These are phyloP conservation scores for Penicillium pulvis DNA, from an alignment of 495 filamentous ascomycete genomes.

Conservation along the genomic window DNA sequence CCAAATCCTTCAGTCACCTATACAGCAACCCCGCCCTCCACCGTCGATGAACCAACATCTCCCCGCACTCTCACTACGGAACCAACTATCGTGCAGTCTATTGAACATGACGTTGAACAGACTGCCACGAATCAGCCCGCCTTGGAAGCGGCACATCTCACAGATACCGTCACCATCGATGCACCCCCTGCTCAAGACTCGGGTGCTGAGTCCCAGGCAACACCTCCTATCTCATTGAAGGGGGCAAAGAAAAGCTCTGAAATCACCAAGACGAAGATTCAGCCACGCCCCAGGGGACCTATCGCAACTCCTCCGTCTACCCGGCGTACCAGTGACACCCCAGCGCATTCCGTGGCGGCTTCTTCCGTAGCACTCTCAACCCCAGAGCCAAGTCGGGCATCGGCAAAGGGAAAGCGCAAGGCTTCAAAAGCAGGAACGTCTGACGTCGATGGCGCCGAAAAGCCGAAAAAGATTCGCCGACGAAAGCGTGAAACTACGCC, in stretches of 20 bases:
- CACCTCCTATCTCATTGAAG: constrained; percentile 14
- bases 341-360: neutral
- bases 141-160: neutral
- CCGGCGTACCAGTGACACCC: constrained; percentile 16
- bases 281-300: constrained; percentile 3
- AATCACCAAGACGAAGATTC: constrained; percentile 10
- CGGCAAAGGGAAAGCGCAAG: constrained; percentile 30
- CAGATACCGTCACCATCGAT: neutral
- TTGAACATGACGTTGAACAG: constrained; percentile 18
- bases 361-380: constrained; percentile 16
- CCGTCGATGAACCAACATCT: constrained; percentile 19
- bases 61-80: constrained; percentile 15
- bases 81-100: constrained; percentile 14
- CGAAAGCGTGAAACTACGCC: constrained; percentile 64
- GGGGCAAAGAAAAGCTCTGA: constrained; percentile 24
- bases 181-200: neutral
- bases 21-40: constrained; percentile 1
- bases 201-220: neutral
- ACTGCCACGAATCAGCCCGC: neutral
- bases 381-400: constrained; percentile 19
- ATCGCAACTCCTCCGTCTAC: constrained; percentile 15
- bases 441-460: constrained; percentile 29
- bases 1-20: constrained; percentile 12
- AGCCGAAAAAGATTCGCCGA: constrained; percentile 30
- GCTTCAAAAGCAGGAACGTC: constrained; percentile 25